phyloP scores from a whole-genome alignment of 75 land plant species.

The Azolla pinnata region DNA sequence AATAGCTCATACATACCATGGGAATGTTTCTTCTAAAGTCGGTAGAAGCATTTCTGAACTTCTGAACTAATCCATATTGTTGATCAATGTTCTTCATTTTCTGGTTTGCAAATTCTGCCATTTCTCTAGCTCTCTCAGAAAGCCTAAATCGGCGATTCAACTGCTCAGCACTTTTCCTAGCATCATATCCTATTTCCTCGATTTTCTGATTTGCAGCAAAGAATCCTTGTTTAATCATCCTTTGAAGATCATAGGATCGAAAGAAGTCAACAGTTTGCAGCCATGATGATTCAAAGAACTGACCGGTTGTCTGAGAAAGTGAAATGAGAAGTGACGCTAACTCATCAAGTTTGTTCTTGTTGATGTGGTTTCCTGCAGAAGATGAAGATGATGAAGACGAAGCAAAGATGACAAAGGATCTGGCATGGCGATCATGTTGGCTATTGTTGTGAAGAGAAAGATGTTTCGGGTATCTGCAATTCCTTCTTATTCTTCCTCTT shows the following conservation, averaged over 20 bases:
- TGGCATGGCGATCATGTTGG: too few species aligned
- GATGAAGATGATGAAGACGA: too few species aligned
- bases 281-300: background rate
- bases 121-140: conserved; percentile 33
- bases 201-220: conserved; percentile 52
- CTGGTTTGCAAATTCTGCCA: conserved; percentile 28
- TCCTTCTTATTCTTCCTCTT: too few species aligned
- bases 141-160: conserved; percentile 50
- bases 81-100: conserved; percentile 55
- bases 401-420: too few species aligned
- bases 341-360: background rate
- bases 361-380: too few species aligned
- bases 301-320: background rate
- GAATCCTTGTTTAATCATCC: conserved; percentile 44
- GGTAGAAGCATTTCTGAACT: conserved; percentile 42
- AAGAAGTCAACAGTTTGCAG: background rate
- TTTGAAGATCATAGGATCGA: conserved; percentile 8
- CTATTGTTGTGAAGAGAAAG: too few species aligned
- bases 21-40: conserved; percentile 74
- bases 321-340: background rate
- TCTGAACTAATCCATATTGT: conserved; percentile 41
- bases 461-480: too few species aligned
- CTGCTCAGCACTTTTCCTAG: conserved; percentile 52
- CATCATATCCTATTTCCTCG: conserved; percentile 57
- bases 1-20: conserved; percentile 61